Evolutionary conservation across 2,329 filamentous ascomycete species (phyloP), one percentile per base, ranked within the genome.

Genomic region (Alternaria gaisen): DNA sequence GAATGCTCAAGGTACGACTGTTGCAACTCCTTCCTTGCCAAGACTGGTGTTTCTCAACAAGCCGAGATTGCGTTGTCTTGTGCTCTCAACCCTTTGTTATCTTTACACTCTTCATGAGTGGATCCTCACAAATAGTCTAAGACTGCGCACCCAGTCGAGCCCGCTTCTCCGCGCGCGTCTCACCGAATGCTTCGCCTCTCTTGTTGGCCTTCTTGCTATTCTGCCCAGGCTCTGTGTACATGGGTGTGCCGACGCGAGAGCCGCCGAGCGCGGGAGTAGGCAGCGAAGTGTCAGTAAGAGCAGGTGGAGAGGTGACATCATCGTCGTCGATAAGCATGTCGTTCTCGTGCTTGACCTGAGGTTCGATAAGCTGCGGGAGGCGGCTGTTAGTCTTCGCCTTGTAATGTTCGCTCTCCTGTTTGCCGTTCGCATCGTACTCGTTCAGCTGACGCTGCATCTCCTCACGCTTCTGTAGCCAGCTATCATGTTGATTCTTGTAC

Each of bases 231-330:
- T 63, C 62, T 3, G 47, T 32, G 20, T 28, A 36, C 47, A 66
- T 65, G 0, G 74, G 74, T 1, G 73, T 75, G 42, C 63, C 62
- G 28, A 72, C 56, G 8, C 72, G 63, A 16, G 72, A 73, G 7
- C 58, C 66, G 12, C 36, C 63, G 4, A 67, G 54, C 4, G 64
- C 72, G 3, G 72, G 71, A 1, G 73, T 73, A 2, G 67, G 56
- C 3, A 73, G 57, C 7, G 67, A 72, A 3, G 70, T 71, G 38
- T 76, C 69, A 1, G 72, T 75, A 10, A 75, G 58, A 2, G 70
- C 57, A 44, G 73, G 72, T 14, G 70, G 69, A 3, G 72, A 75
- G 4, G 47, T 34, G 16, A 55, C 68, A 3, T 66, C 61, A 7
- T 71, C 67, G 36, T 67, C 63, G 10, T 63, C 24, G n/a, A 26